These are phyloP conservation scores for Colletotrichum camelliae DNA, from an alignment of 2,329 filamentous ascomycete species.

Conservation along the genomic window DNA sequence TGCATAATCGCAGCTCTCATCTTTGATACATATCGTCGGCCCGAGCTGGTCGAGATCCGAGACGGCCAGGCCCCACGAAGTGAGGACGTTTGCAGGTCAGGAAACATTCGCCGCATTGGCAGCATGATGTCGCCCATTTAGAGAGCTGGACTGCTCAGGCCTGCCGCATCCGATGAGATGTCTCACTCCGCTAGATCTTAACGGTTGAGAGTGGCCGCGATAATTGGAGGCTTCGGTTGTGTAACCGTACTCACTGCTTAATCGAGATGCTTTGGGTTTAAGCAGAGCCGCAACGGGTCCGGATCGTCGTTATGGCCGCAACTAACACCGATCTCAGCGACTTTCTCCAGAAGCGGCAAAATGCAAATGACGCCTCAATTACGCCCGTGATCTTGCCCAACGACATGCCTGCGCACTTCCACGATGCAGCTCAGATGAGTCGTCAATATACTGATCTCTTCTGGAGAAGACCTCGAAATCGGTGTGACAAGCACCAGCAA, in stretches of 20 bases:
- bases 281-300: background rate
- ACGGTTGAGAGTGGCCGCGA: background rate
- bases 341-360: background rate
- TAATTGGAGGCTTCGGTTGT: background rate
- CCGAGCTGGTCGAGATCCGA: background rate
- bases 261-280: background rate
- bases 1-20: background rate
- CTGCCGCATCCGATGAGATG: background rate
- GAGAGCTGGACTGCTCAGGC: background rate
- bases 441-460: background rate
- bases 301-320: background rate
- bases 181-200: background rate
- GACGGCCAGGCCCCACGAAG: background rate
- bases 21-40: background rate
- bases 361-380: background rate
- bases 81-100: background rate
- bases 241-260: background rate
- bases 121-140: background rate
- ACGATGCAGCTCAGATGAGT: background rate
- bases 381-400: background rate
- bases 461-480: background rate
- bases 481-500: background rate
- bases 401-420: background rate
- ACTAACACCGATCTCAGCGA: background rate
- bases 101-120: background rate